Evolutionary conservation across 1,284 basidiomycete species (phyloP).

Genomic region (Xerocomus cyaneibrunnescens): DNA sequence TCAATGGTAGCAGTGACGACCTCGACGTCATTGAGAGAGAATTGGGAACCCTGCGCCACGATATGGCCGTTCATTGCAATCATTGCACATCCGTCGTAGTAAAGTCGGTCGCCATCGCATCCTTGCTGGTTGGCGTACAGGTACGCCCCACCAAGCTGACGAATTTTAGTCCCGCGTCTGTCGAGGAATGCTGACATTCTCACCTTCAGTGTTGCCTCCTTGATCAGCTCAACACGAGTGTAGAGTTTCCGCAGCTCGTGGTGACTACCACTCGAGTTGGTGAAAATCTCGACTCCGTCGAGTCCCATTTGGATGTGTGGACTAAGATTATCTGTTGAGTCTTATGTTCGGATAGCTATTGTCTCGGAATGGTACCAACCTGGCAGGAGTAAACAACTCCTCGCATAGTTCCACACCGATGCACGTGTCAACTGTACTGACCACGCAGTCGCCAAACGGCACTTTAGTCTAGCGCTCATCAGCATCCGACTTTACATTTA

Average conservation of each 20-base stretch:
- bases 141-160: constrained; percentile 91
- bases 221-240: constrained; percentile 90
- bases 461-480: constrained; percentile 59
- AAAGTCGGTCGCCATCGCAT: constrained; percentile 95
- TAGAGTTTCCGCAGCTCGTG: constrained; percentile 96
- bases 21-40: constrained; percentile 94
- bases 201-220: constrained; percentile 94
- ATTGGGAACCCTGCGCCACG: constrained; percentile 94
- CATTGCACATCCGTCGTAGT: constrained; percentile 97
- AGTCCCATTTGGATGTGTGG: constrained; percentile 97
- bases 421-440: constrained; percentile 93
- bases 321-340: constrained; percentile 33
- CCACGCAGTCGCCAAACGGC: constrained; percentile 93
- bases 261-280: constrained; percentile 96
- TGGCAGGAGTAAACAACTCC: constrained; percentile 95
- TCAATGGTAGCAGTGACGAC: constrained; percentile 95
- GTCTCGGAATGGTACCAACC: constrained; percentile 48
- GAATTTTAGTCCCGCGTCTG: neutral
- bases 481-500: neutral
- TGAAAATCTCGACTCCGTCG: constrained; percentile 98
- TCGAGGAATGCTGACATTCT: neutral
- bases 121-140: constrained; percentile 99
- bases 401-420: constrained; percentile 97
- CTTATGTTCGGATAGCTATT: neutral
- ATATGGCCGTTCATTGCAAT: constrained; percentile 94